Conservation (phyloP, 257 asterid genomes). For the Solanum habrochaites region DNA sequence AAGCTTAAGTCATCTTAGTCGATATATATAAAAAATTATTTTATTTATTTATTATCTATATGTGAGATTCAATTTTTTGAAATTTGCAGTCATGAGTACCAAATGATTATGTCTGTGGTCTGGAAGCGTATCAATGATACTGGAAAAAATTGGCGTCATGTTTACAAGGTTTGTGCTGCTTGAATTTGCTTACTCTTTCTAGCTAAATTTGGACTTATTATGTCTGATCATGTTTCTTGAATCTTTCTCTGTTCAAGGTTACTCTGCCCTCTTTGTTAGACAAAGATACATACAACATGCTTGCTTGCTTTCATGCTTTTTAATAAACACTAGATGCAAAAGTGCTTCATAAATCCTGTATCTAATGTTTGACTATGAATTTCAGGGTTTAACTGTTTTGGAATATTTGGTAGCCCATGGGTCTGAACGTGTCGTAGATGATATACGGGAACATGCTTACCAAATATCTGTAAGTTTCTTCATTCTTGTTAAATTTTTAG, state of each 20-base stretch:
- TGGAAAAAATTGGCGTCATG: conserved; percentile 85
- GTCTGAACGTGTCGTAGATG: conserved; percentile 92
- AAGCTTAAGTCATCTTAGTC: conserved; percentile 7
- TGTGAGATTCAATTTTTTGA: conserved; percentile 1
- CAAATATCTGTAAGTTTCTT: conserved; percentile 77
- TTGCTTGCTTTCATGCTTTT: neutral
- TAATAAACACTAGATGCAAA: neutral
- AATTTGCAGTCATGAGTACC: conserved; percentile 61
- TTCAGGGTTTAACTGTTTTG: conserved; percentile 82
- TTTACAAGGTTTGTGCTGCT: conserved; percentile 59
- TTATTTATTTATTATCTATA: neutral
- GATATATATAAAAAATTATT: neutral
- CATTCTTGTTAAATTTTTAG: neutral
- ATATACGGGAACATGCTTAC: conserved; percentile 88
- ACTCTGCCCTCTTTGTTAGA: neutral
- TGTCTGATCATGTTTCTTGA: neutral
- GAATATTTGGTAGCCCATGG: conserved; percentile 97
- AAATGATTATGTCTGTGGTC: conserved; percentile 65
- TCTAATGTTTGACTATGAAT: neutral
- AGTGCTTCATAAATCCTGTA: neutral
- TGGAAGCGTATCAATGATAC: conserved; percentile 81
- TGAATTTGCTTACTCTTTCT: neutral
- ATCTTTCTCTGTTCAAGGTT: neutral
- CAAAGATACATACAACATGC: neutral
- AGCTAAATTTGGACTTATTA: neutral